Percentiles rank a stretch among this genome's conserved stretches.
phyloP scores from a whole-genome alignment of 805 yeast genomes.

The Ogataea henricii region DNA sequence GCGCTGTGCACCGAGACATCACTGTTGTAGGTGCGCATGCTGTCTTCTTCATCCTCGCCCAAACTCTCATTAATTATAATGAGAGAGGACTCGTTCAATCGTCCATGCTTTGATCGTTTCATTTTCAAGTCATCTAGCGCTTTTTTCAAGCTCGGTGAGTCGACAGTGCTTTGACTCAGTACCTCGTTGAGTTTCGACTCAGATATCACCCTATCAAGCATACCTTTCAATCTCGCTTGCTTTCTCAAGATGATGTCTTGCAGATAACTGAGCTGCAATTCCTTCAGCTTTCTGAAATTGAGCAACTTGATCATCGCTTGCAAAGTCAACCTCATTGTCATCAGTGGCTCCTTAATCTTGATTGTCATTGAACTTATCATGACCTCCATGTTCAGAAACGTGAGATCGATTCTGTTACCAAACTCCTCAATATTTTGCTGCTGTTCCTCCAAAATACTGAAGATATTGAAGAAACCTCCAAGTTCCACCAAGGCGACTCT shows the following conservation, averaged over 20 bases:
- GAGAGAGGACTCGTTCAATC: conserved; percentile 16
- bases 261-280: conserved; percentile 48
- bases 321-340: conserved; percentile 48
- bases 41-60: conserved; percentile 15
- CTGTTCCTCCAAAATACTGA: conserved; percentile 47
- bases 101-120: conserved; percentile 18
- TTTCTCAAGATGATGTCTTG: conserved; percentile 39
- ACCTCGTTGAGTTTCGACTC: conserved; percentile 30
- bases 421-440: conserved; percentile 45
- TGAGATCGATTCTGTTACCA: conserved; percentile 54
- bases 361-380: conserved; percentile 41
- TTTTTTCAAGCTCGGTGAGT: conserved; percentile 37
- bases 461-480: conserved; percentile 59
- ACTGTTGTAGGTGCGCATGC: conserved; percentile 8
- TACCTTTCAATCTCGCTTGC: conserved; percentile 36
- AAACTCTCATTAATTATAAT: conserved; percentile 18
- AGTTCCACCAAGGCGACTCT: conserved; percentile 47
- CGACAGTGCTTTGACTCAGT: conserved; percentile 22
- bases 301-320: conserved; percentile 45
- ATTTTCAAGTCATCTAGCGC: conserved; percentile 30
- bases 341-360: conserved; percentile 52
- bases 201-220: conserved; percentile 28
- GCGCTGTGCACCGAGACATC: conserved; percentile 11
- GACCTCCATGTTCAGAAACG: conserved; percentile 50
- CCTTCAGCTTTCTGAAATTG: conserved; percentile 52